phyloP scores from a whole-genome alignment of 2,329 filamentous ascomycete genomes.

The Akanthomyces dipterigenus region DNA sequence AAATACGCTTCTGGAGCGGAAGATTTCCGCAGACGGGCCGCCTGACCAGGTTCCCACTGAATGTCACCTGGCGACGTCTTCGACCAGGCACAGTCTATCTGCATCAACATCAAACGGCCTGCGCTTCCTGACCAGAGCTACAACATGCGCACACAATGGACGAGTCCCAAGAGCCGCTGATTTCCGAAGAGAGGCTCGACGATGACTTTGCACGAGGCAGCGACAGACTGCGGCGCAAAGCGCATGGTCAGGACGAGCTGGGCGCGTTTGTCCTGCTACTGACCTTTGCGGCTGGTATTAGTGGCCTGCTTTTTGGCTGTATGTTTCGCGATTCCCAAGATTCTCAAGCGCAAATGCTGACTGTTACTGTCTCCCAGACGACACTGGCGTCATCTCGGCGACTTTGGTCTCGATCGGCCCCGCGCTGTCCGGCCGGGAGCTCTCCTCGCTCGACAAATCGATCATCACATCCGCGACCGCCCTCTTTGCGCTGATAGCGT shows the following conservation, averaged over 20 bases:
- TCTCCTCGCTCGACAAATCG: slow-evolving; percentile 61
- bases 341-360: not conserved
- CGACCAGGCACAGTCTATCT: not conserved
- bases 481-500: slow-evolving; percentile 57
- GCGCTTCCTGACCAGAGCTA: not conserved
- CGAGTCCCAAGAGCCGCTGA: slow-evolving; percentile 32
- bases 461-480: slow-evolving; percentile 65
- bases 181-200: slow-evolving; percentile 23
- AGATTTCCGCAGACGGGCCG: not conserved
- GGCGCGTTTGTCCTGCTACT: slow-evolving; percentile 54
- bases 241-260: slow-evolving; percentile 22
- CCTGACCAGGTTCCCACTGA: not conserved
- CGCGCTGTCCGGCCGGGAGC: slow-evolving; percentile 48
- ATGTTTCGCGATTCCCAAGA: slow-evolving; percentile 23
- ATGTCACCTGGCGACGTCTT: not conserved
- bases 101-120: not conserved
- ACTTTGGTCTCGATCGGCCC: slow-evolving; percentile 58
- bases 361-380: slow-evolving; percentile 35
- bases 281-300: slow-evolving; percentile 59
- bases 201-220: slow-evolving; percentile 24
- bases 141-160: slow-evolving; percentile 23
- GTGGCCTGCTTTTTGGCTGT: slow-evolving; percentile 63
- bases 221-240: slow-evolving; percentile 25
- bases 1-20: no score
- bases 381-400: slow-evolving; percentile 63